Evolutionary conservation across 805 yeast genomes (phyloP), one percentile per base, ranked within the genome.

Genomic region (Yamadazyma scolyti): DNA sequence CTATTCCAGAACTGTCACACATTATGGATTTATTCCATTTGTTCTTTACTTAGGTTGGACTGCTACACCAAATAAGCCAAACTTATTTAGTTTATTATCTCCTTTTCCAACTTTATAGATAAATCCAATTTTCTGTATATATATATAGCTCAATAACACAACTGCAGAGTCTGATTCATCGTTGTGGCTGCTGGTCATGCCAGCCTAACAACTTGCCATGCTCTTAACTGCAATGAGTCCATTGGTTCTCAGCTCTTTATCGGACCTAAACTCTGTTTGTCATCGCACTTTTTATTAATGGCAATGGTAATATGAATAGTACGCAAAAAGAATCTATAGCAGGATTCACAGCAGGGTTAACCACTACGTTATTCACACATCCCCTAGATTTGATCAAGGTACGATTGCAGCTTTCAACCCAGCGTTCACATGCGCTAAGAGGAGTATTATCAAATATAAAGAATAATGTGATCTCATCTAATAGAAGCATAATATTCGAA

Each of bases 11-110:
- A 83, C 86, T 31, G 73, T 82, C 51, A 84, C 90, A 37, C 98
- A 94, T 65, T 93, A 88, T 63, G 97, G 97, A 27, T 93, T 95
- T 86, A 81, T 93, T 50, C 98, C 98, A 35, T 83, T 93, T 56
- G 81, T 93, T 44, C 70, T 93, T 54, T 93, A 93, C 71, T 68
- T 93, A 48, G 98, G 71, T 13, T 65, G 68, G 69, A 55, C 66
- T 28, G 77, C 85, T 47, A 79, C 90, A 42, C 71, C 87, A 34
- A 82, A 82, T 61, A 85, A 82, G 64, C 97, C 97, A 42, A 78
- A 79, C 44, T 68, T 90, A 54, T 71, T 90, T 59, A 72, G 70
- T 52, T 71, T 84, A 48, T 70, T 84, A 48, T 80, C 89, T 43
- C 94, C 95, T 30, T 71, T 85, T 48, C 93, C 94, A 45, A 73